Conservation (phyloP, 176 grass and related monocot genomes). For the Phragmites australis region DNA sequence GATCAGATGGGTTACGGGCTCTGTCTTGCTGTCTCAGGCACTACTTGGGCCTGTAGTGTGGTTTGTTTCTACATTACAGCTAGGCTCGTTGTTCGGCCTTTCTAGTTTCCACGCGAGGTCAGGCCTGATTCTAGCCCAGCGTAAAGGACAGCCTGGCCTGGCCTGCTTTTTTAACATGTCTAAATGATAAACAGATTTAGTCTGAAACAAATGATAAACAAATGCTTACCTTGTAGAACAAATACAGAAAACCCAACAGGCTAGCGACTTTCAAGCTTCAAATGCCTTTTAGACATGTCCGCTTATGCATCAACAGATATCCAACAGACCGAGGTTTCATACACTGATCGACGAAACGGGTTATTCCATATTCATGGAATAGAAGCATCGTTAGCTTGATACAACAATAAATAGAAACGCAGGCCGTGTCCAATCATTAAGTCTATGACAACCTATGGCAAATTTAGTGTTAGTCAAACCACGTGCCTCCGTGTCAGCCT, state of each 20-base stretch:
- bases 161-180: background rate
- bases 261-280: too few species aligned
- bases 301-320: background rate
- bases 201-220: background rate
- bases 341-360: background rate
- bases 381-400: background rate
- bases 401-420: background rate
- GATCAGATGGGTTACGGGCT: background rate
- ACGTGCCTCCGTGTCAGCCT: background rate
- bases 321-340: background rate
- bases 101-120: background rate
- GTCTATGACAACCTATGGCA: background rate
- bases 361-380: background rate
- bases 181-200: background rate
- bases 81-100: background rate
- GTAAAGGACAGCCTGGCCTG: background rate
- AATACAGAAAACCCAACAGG: background rate
- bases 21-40: background rate
- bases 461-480: constrained; percentile 27
- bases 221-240: background rate
- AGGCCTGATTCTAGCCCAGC: background rate
- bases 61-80: background rate
- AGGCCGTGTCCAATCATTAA: background rate
- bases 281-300: background rate
- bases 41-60: background rate